Percentiles rank a stretch among this genome's conserved stretches.
These are phyloP conservation scores for Diaporthe velutina DNA, from an alignment of 2,329 filamentous ascomycete species.

Conservation along the genomic window DNA sequence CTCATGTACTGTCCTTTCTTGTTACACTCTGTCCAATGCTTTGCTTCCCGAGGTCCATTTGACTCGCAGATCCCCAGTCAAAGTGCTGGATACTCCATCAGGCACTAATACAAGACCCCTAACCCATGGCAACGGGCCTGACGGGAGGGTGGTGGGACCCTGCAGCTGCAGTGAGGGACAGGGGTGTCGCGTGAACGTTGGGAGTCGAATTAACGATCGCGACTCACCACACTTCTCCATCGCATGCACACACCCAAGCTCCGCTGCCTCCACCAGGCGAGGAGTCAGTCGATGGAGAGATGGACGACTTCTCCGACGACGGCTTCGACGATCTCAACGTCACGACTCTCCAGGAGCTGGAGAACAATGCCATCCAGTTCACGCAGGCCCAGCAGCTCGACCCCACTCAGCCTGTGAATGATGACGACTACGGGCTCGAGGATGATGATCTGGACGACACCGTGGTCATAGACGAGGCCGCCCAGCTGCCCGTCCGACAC, in stretches of 20 bases:
- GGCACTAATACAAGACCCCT: neutral
- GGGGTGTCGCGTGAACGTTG: conserved; percentile 22
- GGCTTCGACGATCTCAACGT: conserved; percentile 72
- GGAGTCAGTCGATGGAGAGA: conserved; percentile 42
- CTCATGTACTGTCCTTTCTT: conserved; percentile 28
- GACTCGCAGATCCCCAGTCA: neutral
- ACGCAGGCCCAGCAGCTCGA: conserved; percentile 61
- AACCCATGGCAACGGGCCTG: conserved; percentile 10
- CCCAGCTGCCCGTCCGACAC: conserved; percentile 54
- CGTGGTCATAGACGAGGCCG: conserved; percentile 63
- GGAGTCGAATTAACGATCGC: neutral
- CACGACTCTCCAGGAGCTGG: conserved; percentile 71
- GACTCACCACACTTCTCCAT: neutral
- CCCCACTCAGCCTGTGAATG: conserved; percentile 46
- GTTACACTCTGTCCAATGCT: neutral
- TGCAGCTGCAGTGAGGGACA: neutral
- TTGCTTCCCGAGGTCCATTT: neutral
- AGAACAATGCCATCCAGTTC: conserved; percentile 72
- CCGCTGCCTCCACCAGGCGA: neutral
- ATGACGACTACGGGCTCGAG: conserved; percentile 59
- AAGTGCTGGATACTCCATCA: neutral
- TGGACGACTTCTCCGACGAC: conserved; percentile 75
- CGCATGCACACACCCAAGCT: neutral
- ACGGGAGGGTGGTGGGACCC: neutral
- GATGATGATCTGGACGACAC: conserved; percentile 71